Percentiles rank a stretch among this genome's conserved stretches.
phyloP scores from a whole-genome alignment of 495 filamentous ascomycete species.

The Penicillium roqueforti region DNA sequence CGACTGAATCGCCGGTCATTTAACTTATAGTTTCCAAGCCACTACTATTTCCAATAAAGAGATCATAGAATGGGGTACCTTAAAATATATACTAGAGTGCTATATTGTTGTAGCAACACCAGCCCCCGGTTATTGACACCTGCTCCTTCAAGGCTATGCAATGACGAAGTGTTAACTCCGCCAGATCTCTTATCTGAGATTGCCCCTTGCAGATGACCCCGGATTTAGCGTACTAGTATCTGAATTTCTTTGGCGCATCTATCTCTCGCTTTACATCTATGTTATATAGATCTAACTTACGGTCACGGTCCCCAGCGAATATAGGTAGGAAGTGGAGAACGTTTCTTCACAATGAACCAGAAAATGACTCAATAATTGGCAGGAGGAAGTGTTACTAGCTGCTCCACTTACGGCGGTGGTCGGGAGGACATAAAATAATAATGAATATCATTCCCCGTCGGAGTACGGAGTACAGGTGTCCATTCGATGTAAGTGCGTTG shows the following conservation, averaged over 20 bases:
- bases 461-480: neutral
- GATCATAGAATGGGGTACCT: neutral
- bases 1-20: constrained; percentile 1
- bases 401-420: constrained; percentile 9
- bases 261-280: neutral
- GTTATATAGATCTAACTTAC: neutral
- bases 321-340: neutral
- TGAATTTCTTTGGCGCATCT: constrained; percentile 2
- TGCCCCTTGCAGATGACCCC: constrained; percentile 31
- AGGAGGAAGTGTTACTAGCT: neutral
- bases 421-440: neutral
- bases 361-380: constrained; percentile 5
- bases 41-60: constrained; percentile 6
- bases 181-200: constrained; percentile 14
- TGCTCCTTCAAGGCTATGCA: neutral
- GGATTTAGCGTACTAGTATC: constrained; percentile 21
- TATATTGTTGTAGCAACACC: too few species aligned
- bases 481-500: neutral
- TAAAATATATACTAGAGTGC: too few species aligned
- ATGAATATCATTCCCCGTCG: constrained; percentile 11
- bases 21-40: neutral
- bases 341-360: constrained; percentile 10
- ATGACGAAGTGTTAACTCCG: constrained; percentile 2
- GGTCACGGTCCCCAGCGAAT: neutral
- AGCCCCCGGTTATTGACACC: neutral